Base-by-base conservation (phyloP, 2,329 filamentous ascomycete species). In the Aspergillus proliferans region DNA sequence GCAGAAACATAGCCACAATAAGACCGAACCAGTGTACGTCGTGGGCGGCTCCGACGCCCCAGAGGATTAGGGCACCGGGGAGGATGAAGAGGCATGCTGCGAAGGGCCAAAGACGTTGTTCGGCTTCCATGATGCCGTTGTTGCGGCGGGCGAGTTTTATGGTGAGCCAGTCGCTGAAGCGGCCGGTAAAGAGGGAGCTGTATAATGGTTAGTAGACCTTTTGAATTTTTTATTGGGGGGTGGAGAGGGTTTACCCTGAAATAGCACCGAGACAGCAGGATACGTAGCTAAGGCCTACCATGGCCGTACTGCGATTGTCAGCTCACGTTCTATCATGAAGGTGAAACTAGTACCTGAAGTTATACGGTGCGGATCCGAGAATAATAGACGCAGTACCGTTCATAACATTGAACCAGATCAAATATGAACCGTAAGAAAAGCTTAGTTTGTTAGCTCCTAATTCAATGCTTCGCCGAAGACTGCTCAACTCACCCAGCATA, bases 21-120 rank as follows among this genome's bases (percentile, higher is more conserved):
- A 73, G 59, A 1, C 71, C 68, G 40, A 75, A 67, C 64, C 71
- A 72, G 51, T 68, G 71, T 0, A 73, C 51, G 15, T 68, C 62
- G 44, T 72, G 69, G 0, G 70, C 69, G 3, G 72, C 71, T 4
- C 69, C 70, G 0, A 74, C 69, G 14, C 72, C 70, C 65, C 67
- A 72, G 5, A 72, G 61, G 1, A 72, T 53, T 0, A 70, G 56
- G 0, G 65, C 62, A 0, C 58, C 60, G 1, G 70, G 68, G 0
- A 69, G 61, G 12, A 70, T 50, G 6, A 74, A 18, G 1, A 71
- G 47, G 39, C 67, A 67, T 2, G 64, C 55, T 0, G 56, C 40
- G 26, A 70, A 70, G 7, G 69, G 66, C 69, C 70, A 74, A 1
- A 72, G 57, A 10, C 70, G 66, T 30, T 71, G 61, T 47, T 73